Conservation (phyloP, 2,329 filamentous ascomycete species). For the Orbilia brochopaga region DNA sequence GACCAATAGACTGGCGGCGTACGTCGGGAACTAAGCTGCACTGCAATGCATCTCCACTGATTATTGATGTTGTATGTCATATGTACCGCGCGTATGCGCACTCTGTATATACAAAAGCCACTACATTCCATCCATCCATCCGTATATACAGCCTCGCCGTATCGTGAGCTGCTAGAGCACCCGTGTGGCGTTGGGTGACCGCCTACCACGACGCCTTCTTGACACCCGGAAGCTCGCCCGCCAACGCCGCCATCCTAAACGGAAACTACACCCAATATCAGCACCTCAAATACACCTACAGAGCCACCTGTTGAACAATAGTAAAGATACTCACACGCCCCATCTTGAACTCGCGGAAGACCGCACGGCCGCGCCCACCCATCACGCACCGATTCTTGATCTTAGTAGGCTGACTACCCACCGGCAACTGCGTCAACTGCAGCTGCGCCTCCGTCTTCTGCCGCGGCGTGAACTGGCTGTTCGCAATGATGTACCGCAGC, state of each 20-base stretch:
- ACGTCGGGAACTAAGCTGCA: too few relatives aligned
- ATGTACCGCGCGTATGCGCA: too few relatives aligned
- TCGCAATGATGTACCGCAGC: constrained; percentile 79
- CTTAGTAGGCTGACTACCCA: constrained; percentile 90
- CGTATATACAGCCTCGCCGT: neutral
- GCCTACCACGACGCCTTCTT: constrained; percentile 93
- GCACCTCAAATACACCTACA: too few relatives aligned
- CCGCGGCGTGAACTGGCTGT: constrained; percentile 80
- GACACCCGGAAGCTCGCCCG: constrained; percentile 85
- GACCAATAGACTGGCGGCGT: too few relatives aligned
- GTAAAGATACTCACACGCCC: constrained; percentile 84
- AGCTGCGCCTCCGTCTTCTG: constrained; percentile 90
- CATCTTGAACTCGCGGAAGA: constrained; percentile 93
- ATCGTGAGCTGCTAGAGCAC: too few relatives aligned
- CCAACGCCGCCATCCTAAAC: constrained; percentile 87
- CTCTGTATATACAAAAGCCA: constrained; percentile 18
- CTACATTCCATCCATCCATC: neutral
- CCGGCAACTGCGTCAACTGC: constrained; percentile 91
- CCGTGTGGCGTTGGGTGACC: too few relatives aligned
- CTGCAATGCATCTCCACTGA: too few relatives aligned
- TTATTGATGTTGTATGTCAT: too few relatives aligned
- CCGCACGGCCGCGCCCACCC: constrained; percentile 85
- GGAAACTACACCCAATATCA: constrained; percentile 70
- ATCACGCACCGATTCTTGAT: constrained; percentile 92
- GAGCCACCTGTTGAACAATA: too few relatives aligned